Percentiles rank a stretch among this genome's conserved stretches.
Conservation (phyloP, 805 yeast genomes). For the Candida sakaeoensis region DNA sequence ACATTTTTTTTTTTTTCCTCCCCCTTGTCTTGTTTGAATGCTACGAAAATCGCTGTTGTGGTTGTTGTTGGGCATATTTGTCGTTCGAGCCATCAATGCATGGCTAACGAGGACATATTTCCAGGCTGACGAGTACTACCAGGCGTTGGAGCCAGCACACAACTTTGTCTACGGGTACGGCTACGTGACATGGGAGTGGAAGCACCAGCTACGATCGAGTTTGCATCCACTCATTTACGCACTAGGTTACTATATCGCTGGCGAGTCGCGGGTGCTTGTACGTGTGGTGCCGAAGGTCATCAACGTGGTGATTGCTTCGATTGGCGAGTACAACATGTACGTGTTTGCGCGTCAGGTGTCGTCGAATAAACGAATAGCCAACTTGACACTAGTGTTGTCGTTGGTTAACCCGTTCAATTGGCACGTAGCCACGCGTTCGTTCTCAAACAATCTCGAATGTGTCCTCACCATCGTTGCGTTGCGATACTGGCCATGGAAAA, state of each 20-base stretch:
- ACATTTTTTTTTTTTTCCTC: not conserved
- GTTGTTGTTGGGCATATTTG: slow-evolving; percentile 6
- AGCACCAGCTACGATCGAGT: slow-evolving; percentile 65
- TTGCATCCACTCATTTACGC: slow-evolving; percentile 75
- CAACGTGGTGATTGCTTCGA: slow-evolving; percentile 66
- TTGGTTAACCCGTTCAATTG: slow-evolving; percentile 74
- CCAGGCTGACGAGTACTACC: slow-evolving; percentile 97
- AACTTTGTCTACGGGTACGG: slow-evolving; percentile 72
- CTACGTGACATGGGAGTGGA: slow-evolving; percentile 93
- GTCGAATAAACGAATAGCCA: slow-evolving; percentile 34
- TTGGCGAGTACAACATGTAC: slow-evolving; percentile 64
- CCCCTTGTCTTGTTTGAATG: no score
- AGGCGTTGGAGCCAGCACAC: slow-evolving; percentile 91
- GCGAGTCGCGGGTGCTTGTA: slow-evolving; percentile 32
- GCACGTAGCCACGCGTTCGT: slow-evolving; percentile 76
- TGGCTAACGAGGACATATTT: slow-evolving; percentile 68
- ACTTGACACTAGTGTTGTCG: slow-evolving; percentile 46
- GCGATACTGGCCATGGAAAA: slow-evolving; percentile 67
- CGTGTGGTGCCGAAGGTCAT: slow-evolving; percentile 57
- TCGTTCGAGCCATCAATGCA: slow-evolving; percentile 50
- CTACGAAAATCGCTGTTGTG: no score
- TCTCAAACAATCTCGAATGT: slow-evolving; percentile 81
- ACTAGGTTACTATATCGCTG: slow-evolving; percentile 27
- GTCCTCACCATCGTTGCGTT: slow-evolving; percentile 64
- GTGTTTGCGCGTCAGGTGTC: slow-evolving; percentile 39